A percentile compares a stretch with the other conserved stretches of the same genome.
These are phyloP conservation scores for Ceratobasidium sp. DNA, from an alignment of 1,284 basidiomycete genomes.

Conservation along the genomic window DNA sequence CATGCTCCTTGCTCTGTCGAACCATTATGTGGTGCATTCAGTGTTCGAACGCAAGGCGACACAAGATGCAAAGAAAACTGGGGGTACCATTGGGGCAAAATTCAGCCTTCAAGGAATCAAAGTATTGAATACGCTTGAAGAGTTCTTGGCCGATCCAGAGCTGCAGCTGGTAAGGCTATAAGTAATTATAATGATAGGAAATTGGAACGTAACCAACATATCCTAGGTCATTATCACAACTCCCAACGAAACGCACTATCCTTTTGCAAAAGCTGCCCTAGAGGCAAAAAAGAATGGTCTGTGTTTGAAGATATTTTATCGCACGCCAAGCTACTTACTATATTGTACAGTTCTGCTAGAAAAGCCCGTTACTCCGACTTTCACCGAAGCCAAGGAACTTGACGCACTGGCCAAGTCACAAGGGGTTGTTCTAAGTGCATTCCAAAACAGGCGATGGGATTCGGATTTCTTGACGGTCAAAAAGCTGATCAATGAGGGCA, in stretches of 20 bases:
- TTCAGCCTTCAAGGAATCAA: conserved; percentile 44
- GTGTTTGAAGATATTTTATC: conserved; percentile 39
- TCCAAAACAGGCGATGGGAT: conserved; percentile 86
- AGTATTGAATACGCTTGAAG: conserved; percentile 50
- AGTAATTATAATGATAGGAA: not conserved
- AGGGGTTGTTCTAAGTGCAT: conserved; percentile 63
- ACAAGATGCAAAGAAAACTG: conserved; percentile 41
- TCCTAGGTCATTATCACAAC: conserved; percentile 68
- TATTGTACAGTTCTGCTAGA: conserved; percentile 70
- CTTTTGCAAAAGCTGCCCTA: conserved; percentile 52
- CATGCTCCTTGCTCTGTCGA: conserved; percentile 31
- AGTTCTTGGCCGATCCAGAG: conserved; percentile 50
- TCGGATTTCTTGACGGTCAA: conserved; percentile 81
- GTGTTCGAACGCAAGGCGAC: conserved; percentile 50
- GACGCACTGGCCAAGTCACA: conserved; percentile 69
- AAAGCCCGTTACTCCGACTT: conserved; percentile 79
- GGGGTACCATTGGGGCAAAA: conserved; percentile 42
- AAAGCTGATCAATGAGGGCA: conserved; percentile 60
- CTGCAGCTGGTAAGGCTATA: conserved; percentile 47
- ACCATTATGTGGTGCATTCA: conserved; percentile 47
- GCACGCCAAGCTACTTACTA: not conserved
- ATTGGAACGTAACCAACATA: not conserved
- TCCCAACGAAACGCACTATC: conserved; percentile 82
- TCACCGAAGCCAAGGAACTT: conserved; percentile 70
- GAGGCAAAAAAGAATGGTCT: conserved; percentile 73